Evolutionary conservation across 2,329 filamentous ascomycete genomes (phyloP).

Genomic region (Colletotrichum orbiculare): DNA sequence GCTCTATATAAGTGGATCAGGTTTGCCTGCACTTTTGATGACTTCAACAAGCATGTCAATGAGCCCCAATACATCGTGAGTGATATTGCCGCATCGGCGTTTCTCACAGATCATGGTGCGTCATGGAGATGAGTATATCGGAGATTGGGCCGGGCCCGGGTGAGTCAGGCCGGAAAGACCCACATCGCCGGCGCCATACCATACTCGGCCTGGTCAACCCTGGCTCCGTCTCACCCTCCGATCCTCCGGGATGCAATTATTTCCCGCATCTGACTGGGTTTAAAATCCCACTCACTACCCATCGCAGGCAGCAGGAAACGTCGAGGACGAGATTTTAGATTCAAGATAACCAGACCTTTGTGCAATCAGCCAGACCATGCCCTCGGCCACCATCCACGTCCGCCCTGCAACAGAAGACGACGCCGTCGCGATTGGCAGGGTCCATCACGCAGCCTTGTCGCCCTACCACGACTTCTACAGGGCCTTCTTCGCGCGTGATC

Average conservation of each 20-base stretch:
- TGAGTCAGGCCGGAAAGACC: slow-evolving; percentile 10
- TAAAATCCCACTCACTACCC: neutral
- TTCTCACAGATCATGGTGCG: too few relatives aligned
- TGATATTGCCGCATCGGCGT: too few relatives aligned
- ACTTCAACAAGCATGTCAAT: too few relatives aligned
- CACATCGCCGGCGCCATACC: neutral
- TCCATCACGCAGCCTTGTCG: slow-evolving; percentile 38
- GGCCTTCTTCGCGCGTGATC: slow-evolving; percentile 35
- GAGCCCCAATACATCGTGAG: too few relatives aligned
- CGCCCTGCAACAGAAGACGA: slow-evolving; percentile 33
- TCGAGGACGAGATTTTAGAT: neutral
- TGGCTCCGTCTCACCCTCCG: neutral
- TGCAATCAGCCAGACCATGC: neutral
- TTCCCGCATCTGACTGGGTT: neutral
- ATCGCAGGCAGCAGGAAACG: neutral
- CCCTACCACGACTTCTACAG: slow-evolving; percentile 38
- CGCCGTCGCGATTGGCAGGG: slow-evolving; percentile 28
- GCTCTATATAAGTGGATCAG: too few relatives aligned
- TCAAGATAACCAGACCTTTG: too few relatives aligned
- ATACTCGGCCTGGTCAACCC: neutral
- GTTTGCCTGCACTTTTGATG: too few relatives aligned
- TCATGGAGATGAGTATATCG: neutral
- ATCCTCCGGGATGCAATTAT: neutral
- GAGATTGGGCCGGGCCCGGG: neutral
- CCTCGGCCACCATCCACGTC: neutral